Evolutionary conservation across 768 basidiomycete species (phyloP), one percentile per base, ranked within the genome.

Genomic region (Phylloporus sp.): DNA sequence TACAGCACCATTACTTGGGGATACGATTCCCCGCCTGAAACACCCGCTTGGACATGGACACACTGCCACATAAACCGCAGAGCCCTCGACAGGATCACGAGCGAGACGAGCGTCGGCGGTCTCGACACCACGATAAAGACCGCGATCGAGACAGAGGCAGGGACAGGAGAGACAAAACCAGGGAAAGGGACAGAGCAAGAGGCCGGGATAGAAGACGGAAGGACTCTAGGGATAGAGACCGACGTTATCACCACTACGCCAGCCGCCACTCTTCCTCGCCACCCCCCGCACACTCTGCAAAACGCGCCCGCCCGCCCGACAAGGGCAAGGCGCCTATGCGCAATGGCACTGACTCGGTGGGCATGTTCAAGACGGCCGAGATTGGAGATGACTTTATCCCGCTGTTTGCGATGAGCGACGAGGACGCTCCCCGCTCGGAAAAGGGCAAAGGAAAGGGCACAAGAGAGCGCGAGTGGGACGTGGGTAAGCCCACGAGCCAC

Each of bases 391-490:
- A 72, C 45, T 72, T 72, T 40, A 53, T 72, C 35, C 69, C 71
- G 1, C 43, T 69, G 1, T 45, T 69, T 26, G 50, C 13, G 7
- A 52, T 36, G 24, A 59, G 57, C 47, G 69, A 63, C 6, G 58
- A 59, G 11, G 52, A 29, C 26, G 47, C 56, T 27, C 55, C 52
- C 4, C 56, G 49, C 11, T 50, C 56, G 4, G 66, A 67, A 38
- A 47, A 46, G 41, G 53, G 57, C 3, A 53, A 50, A 27, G 54
- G 57, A 28, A 65, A 64, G 45, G 63, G 52, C 51, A 52, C 34
- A 16, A 15, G 28, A 18, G 71, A 65, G 47, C 70, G 77, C 28
- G 76, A 78, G 47, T 69, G 74, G 73, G 77, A 75, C 47, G 54
- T 57, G 47, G 73, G 70, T 34, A 74, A 72, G 52, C 57, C 49